A percentile compares a stretch with the other conserved stretches of the same genome.
These are phyloP conservation scores for Agaricales sp. DNA, from an alignment of 1,284 basidiomycete species.

Conservation along the genomic window DNA sequence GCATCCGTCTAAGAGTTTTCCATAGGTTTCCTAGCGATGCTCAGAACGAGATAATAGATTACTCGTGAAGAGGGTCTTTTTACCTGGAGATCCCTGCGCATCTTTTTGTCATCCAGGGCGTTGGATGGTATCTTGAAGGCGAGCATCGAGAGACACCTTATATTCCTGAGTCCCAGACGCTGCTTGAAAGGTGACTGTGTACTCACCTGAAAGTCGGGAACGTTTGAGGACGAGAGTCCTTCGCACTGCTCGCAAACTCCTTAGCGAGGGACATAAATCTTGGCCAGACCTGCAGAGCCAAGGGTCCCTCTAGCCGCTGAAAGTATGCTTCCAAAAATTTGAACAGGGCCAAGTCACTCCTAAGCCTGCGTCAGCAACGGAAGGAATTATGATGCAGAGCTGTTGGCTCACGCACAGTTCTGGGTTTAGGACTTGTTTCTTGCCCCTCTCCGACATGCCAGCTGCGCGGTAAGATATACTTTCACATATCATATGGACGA, in stretches of 20 bases:
- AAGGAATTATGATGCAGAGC: slow-evolving; percentile 3
- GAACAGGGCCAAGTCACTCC: slow-evolving; percentile 62
- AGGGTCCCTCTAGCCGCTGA: slow-evolving; percentile 74
- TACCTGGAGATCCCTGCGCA: slow-evolving; percentile 84
- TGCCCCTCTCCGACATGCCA: slow-evolving; percentile 41
- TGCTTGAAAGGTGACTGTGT: slow-evolving; percentile 5
- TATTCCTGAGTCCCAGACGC: slow-evolving; percentile 13
- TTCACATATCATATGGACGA: slow-evolving; percentile 88
- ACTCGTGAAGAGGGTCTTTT: neutral
- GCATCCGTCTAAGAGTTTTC: slow-evolving; percentile 78
- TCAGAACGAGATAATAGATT: slow-evolving; percentile 3
- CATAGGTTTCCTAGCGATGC: slow-evolving; percentile 62
- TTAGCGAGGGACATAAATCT: slow-evolving; percentile 73
- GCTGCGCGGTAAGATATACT: slow-evolving; percentile 54
- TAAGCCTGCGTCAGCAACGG: slow-evolving; percentile 18
- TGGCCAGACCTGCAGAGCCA: slow-evolving; percentile 88
- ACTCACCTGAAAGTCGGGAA: slow-evolving; percentile 67
- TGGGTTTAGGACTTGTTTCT: slow-evolving; percentile 49
- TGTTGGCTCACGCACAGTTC: slow-evolving; percentile 61
- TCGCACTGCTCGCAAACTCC: slow-evolving; percentile 57
- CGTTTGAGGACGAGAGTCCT: slow-evolving; percentile 59
- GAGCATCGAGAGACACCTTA: slow-evolving; percentile 73
- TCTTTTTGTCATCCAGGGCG: slow-evolving; percentile 80
- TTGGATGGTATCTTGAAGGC: slow-evolving; percentile 84
- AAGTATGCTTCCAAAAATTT: slow-evolving; percentile 87